Base-by-base conservation (phyloP, 1,284 basidiomycete species). In the Lignosus rhinocerotis region DNA sequence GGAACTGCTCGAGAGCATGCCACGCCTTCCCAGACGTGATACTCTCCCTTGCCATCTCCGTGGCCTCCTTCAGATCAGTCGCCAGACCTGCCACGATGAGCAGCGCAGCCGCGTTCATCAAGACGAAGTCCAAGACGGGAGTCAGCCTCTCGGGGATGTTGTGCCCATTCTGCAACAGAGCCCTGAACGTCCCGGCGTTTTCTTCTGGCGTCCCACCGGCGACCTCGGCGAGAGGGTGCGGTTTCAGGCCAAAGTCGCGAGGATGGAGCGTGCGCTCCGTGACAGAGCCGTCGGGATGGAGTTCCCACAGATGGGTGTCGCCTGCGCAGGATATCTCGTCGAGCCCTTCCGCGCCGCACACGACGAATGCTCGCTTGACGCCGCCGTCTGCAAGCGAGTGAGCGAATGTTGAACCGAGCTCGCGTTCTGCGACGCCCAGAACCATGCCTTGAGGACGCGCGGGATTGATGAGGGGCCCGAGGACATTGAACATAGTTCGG, bases 261-360 rank as follows among this genome's bases (percentile, higher is more conserved):
- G 87, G 87, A 51, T 76, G 76, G 30, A 90, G 68, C 14, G 76
- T 79, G 39, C 69, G 73, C 66, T 84, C 80, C 0, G 75, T 78
- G 62, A 90, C 80, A 33, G 70, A 58, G 19, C 84, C 86, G 56
- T 86, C 77, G 11, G 52, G 47, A 31, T 72, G 72, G 36, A 91
- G 75, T 66, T 86, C 82, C 82, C 84, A 87, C 14, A 85, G 90
- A 76, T 86, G 84, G 10, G 95, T 96, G n/a, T 89, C 84, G 0
- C 96, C 96, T 5, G 88, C 94, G 69, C 92, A 93, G 69, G 90
- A 93, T 70, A 99, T 94, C 79, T 99, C 96, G 73, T 98, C 96
- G 44, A 99, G 80, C 1, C 86, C 86, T 72, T 99, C 97, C 48
- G 84, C 85, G 1, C 96, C 96, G 67, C 96, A 98, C 0, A 98